Percentiles rank a stretch among this genome's conserved stretches.
Conservation (phyloP, 345 rosid genomes). For the Bruguiera sexangula region DNA sequence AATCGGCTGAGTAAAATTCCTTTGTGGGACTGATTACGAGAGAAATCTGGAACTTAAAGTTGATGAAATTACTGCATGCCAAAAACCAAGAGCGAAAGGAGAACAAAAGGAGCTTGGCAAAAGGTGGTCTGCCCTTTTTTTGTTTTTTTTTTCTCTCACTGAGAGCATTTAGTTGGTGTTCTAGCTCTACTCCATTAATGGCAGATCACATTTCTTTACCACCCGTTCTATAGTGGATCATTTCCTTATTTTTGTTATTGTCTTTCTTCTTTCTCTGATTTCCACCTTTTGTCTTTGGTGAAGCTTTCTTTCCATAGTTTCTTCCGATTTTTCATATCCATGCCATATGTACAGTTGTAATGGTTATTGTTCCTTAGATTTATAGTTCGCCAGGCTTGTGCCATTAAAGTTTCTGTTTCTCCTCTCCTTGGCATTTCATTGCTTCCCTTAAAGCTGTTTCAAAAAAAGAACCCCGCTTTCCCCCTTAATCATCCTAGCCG, state of each 20-base stretch:
- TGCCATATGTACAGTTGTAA: too few species aligned
- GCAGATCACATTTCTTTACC: conserved; percentile 1
- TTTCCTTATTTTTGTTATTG: not conserved
- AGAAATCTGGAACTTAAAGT: conserved; percentile 3
- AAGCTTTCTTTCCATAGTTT: too few species aligned
- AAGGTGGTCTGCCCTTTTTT: not conserved
- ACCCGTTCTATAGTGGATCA: too few species aligned
- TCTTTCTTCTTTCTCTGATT: not conserved
- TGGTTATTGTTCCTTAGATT: too few species aligned
- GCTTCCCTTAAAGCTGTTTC: too few species aligned
- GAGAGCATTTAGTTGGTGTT: not conserved
- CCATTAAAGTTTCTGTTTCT: too few species aligned
- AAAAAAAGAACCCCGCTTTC: too few species aligned
- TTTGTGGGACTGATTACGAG: not conserved
- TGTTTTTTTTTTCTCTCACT: not conserved
- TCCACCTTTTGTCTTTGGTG: too few species aligned
- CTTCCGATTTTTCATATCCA: too few species aligned
- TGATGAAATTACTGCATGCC: not conserved
- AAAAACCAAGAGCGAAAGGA: not conserved
- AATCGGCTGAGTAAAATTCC: not conserved
- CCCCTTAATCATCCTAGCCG: too few species aligned
- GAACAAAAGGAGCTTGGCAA: not conserved
- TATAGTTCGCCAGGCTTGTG: too few species aligned
- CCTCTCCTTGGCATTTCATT: too few species aligned
- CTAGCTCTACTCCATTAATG: not conserved